Evolutionary conservation across 1,284 basidiomycete genomes (phyloP).

Genomic region (Sporisorium scitamineum): DNA sequence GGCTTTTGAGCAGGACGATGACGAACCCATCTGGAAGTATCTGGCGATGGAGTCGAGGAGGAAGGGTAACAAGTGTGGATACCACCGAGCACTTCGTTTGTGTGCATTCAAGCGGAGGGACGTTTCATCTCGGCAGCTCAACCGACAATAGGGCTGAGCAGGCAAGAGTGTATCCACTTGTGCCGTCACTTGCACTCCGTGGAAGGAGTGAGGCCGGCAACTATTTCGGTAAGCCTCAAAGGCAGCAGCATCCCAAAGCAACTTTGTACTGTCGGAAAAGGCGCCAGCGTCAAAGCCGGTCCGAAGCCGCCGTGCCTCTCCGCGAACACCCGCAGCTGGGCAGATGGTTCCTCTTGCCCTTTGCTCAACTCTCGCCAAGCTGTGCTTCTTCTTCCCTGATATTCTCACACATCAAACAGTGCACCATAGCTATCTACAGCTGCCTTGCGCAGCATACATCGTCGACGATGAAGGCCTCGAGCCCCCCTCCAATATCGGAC

Average conservation of each 20-base stretch:
- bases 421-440: not conserved
- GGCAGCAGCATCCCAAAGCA: not conserved
- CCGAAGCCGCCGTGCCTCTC: slow-evolving; percentile 17
- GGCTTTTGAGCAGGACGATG: not conserved
- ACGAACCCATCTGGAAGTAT: not conserved
- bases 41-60: not conserved
- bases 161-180: not conserved
- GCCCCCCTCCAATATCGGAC: not conserved
- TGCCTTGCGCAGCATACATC: no score
- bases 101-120: not conserved
- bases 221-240: no score
- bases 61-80: not conserved
- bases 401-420: not conserved
- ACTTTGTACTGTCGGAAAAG: not conserved
- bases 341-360: slow-evolving; percentile 5
- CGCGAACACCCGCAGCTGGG: slow-evolving; percentile 16
- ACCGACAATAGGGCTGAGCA: no score
- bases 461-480: not conserved
- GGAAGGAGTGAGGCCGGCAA: not conserved
- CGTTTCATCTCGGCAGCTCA: not conserved
- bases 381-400: not conserved
- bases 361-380: not conserved
- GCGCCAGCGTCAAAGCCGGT: slow-evolving; percentile 9
- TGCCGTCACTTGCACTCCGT: not conserved
- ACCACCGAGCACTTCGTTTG: not conserved